Percentiles rank a stretch among this genome's conserved stretches.
phyloP scores from a whole-genome alignment of 2,329 filamentous ascomycete species.

The Hypoxylon sp. region DNA sequence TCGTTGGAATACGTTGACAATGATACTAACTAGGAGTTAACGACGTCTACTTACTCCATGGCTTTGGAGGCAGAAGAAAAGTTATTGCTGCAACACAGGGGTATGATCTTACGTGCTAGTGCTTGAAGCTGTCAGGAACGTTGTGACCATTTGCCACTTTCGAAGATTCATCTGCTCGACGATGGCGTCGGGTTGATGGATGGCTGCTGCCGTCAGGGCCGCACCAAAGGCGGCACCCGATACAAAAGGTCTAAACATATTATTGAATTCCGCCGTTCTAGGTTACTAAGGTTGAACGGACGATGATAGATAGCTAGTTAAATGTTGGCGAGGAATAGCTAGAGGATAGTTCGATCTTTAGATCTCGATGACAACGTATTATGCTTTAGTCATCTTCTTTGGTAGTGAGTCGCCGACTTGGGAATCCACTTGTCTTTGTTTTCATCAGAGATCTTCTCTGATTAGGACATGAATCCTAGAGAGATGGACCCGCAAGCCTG shows the following conservation, averaged over 20 bases:
- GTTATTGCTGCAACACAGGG: not conserved
- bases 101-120: constrained; percentile 70
- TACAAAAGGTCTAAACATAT: constrained; percentile 51
- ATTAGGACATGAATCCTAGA: constrained; percentile 20
- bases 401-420: constrained; percentile 38
- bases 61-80: constrained; percentile 1
- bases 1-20: constrained; percentile 62
- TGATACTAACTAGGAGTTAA: constrained; percentile 39
- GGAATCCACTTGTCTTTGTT: constrained; percentile 24
- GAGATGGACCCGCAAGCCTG: constrained; percentile 31
- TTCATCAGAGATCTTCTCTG: constrained; percentile 24
- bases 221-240: constrained; percentile 74
- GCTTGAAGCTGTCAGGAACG: constrained; percentile 74
- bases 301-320: not conserved
- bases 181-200: constrained; percentile 73
- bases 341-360: constrained; percentile 7
- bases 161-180: constrained; percentile 71
- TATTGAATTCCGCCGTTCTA: constrained; percentile 8
- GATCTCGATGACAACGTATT: constrained; percentile 19
- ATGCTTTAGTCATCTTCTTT: constrained; percentile 38
- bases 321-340: constrained; percentile 5
- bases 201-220: constrained; percentile 72
- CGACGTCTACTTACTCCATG: not conserved
- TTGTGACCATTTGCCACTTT: constrained; percentile 77
- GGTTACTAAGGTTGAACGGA: not conserved